Evolutionary conservation across 805 yeast species (phyloP).

Genomic region (Barnettozyma wickerhamii): DNA sequence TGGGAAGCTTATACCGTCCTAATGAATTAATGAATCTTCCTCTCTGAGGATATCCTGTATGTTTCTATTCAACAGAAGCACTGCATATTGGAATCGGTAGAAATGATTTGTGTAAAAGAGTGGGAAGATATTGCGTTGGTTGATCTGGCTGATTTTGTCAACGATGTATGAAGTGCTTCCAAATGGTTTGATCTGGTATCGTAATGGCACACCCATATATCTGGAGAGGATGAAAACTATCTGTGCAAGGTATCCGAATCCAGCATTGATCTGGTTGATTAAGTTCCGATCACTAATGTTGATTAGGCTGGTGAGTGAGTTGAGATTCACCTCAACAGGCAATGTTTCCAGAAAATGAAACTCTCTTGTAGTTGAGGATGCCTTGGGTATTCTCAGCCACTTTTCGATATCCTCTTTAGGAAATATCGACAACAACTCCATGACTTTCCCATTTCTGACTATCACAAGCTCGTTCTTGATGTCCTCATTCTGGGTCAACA

Average conservation of each 20-base stretch:
- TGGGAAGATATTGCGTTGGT: slow-evolving; percentile 33
- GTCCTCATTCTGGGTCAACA: slow-evolving; percentile 12
- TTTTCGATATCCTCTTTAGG: slow-evolving; percentile 25
- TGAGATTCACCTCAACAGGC: slow-evolving; percentile 16
- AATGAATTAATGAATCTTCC: slow-evolving; percentile 5
- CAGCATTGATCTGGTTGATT: slow-evolving; percentile 28
- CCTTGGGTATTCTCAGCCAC: slow-evolving; percentile 15
- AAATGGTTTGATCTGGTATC: slow-evolving; percentile 35
- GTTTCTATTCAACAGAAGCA: slow-evolving; percentile 32
- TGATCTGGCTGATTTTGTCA: slow-evolving; percentile 33
- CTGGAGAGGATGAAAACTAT: slow-evolving; percentile 29
- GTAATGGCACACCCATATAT: slow-evolving; percentile 32
- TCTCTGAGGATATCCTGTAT: slow-evolving; percentile 30
- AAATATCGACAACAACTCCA: slow-evolving; percentile 26
- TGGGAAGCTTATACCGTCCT: slow-evolving; percentile 7
- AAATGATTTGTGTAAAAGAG: slow-evolving; percentile 35
- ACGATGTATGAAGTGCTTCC: slow-evolving; percentile 37
- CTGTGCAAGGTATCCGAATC: slow-evolving; percentile 33
- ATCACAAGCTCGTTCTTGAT: slow-evolving; percentile 15
- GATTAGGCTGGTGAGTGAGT: slow-evolving; percentile 11
- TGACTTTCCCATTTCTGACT: slow-evolving; percentile 20
- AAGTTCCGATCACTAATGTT: slow-evolving; percentile 11
- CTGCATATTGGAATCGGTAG: slow-evolving; percentile 36
- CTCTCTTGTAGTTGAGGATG: slow-evolving; percentile 8
- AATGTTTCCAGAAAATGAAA: slow-evolving; percentile 22